Evolutionary conservation across 2,329 filamentous ascomycete species (phyloP).

Genomic region (Diaporthe caulivora): DNA sequence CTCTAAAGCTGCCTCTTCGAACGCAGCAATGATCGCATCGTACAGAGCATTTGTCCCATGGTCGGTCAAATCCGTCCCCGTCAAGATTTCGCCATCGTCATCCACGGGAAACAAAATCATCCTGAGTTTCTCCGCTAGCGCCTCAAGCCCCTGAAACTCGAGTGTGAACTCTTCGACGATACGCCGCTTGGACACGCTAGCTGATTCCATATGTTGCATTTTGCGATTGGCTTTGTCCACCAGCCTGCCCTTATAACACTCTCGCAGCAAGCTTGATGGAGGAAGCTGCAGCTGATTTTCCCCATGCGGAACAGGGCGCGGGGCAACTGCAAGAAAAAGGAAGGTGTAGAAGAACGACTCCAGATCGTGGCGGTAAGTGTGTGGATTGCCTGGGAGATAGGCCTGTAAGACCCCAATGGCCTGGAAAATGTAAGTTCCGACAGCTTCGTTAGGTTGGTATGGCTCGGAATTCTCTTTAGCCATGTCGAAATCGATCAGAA

Average conservation of each 20-base stretch:
- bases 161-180: constrained; percentile 4
- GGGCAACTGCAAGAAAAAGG: constrained; percentile 1
- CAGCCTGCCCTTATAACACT: background rate
- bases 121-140: constrained; percentile 5
- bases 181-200: background rate
- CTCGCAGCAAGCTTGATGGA: background rate
- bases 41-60: background rate
- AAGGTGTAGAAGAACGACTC: constrained; percentile 38
- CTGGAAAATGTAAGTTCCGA: constrained; percentile 51
- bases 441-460: constrained; percentile 44
- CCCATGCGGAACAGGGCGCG: background rate
- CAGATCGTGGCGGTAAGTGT: constrained; percentile 47
- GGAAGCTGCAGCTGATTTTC: constrained; percentile 7
- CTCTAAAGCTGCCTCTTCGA: constrained; percentile 3
- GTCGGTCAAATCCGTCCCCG: background rate
- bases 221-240: background rate
- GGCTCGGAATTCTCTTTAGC: constrained; percentile 45
- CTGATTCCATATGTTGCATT: background rate
- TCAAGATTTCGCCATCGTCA: background rate
- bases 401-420: constrained; percentile 46
- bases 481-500: constrained; percentile 52
- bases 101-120: background rate
- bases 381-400: constrained; percentile 43
- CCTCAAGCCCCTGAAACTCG: background rate
- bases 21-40: constrained; percentile 1